phyloP scores from a whole-genome alignment of 305 asterid genomes.

The Stenogyne calaminthoides region DNA sequence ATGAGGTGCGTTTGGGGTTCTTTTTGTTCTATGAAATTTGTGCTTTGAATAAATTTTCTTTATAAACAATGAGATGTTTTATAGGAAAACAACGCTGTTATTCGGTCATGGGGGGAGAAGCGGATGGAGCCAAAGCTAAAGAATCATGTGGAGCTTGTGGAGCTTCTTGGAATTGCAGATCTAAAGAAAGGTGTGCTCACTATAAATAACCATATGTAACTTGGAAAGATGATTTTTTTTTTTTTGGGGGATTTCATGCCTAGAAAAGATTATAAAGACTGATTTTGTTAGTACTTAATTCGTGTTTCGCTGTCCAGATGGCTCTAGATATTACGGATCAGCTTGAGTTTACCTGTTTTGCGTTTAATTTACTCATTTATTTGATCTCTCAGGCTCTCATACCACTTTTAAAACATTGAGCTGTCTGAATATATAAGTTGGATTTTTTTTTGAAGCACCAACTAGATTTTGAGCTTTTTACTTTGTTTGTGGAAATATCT shows the following conservation, averaged over 20 bases:
- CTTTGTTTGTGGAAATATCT: neutral
- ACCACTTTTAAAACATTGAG: neutral
- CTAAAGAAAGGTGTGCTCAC: constrained; percentile 64
- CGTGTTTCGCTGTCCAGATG: neutral
- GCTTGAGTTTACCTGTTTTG: neutral
- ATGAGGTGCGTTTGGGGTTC: constrained; percentile 59
- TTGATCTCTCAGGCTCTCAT: neutral
- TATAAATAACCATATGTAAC: neutral
- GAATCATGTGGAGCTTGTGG: constrained; percentile 93
- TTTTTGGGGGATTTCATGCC: no score
- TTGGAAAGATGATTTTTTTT: neutral
- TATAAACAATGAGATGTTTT: constrained; percentile 22
- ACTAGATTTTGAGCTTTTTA: neutral
- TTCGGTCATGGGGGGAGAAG: constrained; percentile 83
- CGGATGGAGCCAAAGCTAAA: constrained; percentile 70
- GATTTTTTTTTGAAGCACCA: neutral
- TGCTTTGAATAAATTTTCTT: neutral
- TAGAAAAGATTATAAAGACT: neutral
- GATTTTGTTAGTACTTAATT: neutral
- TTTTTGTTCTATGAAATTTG: constrained; percentile 5
- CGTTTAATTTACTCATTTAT: neutral
- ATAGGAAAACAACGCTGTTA: constrained; percentile 67
- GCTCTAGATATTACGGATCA: neutral
- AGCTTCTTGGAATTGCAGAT: constrained; percentile 92
- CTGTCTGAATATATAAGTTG: neutral